Evolutionary conservation across 129 eudicot species (phyloP).

Genomic region (Flaveria brownii): DNA sequence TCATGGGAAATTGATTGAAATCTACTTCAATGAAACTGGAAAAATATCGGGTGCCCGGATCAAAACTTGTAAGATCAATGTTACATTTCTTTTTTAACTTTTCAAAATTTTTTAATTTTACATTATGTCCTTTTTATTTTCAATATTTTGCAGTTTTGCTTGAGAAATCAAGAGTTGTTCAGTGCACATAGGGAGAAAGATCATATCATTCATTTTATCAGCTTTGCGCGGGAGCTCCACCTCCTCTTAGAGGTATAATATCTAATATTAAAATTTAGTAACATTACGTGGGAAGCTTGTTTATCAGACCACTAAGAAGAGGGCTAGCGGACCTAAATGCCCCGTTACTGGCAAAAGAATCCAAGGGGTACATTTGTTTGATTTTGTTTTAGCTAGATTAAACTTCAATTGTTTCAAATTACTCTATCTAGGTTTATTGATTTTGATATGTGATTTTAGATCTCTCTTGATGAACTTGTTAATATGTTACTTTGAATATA

Average conservation of each 20-base stretch:
- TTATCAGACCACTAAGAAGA: too few species aligned
- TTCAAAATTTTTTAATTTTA: neutral
- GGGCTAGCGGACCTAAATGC: too few species aligned
- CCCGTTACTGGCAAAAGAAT: too few species aligned
- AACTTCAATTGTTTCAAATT: too few species aligned
- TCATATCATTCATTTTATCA: constrained; percentile 99
- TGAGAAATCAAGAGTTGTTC: constrained; percentile 98
- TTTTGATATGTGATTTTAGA: too few species aligned
- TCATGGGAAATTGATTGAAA: constrained; percentile 96
- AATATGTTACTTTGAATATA: constrained; percentile 10
- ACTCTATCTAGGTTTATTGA: too few species aligned
- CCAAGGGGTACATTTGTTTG: too few species aligned
- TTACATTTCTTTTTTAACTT: constrained; percentile 14
- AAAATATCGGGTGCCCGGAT: constrained; percentile 93
- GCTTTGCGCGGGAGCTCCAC: constrained; percentile 97
- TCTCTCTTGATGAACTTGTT: too few species aligned
- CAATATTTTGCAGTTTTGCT: constrained; percentile 60
- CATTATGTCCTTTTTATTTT: constrained; percentile 11
- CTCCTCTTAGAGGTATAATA: constrained; percentile 68
- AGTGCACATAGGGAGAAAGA: constrained; percentile 91
- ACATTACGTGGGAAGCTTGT: too few species aligned
- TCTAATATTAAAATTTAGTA: neutral
- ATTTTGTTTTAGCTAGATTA: too few species aligned
- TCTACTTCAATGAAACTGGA: constrained; percentile 95
- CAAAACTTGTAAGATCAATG: constrained; percentile 74